Conservation (phyloP, 1,284 basidiomycete genomes). For the Cryptococcus neoformans region DNA sequence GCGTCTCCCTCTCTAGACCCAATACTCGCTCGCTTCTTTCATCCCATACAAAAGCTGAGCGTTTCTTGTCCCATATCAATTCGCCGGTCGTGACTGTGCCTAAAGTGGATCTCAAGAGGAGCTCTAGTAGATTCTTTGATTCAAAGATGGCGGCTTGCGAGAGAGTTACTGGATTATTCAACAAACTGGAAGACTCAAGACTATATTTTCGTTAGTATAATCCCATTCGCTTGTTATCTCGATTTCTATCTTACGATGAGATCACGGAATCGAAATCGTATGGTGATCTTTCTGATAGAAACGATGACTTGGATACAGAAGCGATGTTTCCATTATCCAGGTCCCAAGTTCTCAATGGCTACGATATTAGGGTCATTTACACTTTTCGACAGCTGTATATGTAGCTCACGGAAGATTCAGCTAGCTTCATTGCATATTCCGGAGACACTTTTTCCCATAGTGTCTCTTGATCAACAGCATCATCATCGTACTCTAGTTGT, state of each 20-base stretch:
- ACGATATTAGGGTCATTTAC: neutral
- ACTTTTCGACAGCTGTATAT: slow-evolving; percentile 6
- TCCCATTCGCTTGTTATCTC: neutral
- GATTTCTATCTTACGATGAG: slow-evolving; percentile 10
- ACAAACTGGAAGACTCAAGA: neutral
- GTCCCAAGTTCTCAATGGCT: slow-evolving; percentile 32
- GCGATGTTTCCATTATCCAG: neutral
- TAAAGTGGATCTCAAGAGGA: slow-evolving; percentile 34
- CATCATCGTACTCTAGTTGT: neutral
- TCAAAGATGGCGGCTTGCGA: too few relatives aligned
- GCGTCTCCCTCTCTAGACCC: slow-evolving; percentile 13
- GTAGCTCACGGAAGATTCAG: slow-evolving; percentile 17
- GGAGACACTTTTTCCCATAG: slow-evolving; percentile 8
- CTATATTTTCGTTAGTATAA: neutral
- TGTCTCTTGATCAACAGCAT: neutral
- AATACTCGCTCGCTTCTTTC: slow-evolving; percentile 14
- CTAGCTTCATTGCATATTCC: slow-evolving; percentile 5
- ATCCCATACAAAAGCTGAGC: slow-evolving; percentile 22
- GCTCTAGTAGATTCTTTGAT: slow-evolving; percentile 10
- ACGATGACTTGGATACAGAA: slow-evolving; percentile 2
- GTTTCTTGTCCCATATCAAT: slow-evolving; percentile 29
- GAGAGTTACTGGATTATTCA: neutral
- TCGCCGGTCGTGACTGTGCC: slow-evolving; percentile 28
- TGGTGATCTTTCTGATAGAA: slow-evolving; percentile 22
- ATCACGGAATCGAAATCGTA: slow-evolving; percentile 32